Evolutionary conservation across 768 basidiomycete species (phyloP).

Genomic region (Tubosaeta brunneosetosa): DNA sequence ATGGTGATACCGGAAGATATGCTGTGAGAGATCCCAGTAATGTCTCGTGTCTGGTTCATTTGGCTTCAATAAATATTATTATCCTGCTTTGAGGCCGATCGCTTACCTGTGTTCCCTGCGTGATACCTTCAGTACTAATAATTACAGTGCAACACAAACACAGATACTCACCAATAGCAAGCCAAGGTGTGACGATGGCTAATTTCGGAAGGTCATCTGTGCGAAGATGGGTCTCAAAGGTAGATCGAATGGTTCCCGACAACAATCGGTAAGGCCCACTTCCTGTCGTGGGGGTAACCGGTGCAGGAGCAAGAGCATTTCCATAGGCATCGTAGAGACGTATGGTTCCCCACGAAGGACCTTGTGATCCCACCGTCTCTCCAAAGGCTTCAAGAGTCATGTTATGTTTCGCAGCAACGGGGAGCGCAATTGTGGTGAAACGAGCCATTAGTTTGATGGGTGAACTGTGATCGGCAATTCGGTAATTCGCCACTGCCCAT

Average conservation of each 20-base stretch:
- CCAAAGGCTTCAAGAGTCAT: conserved; percentile 41
- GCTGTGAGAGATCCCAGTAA: conserved; percentile 42
- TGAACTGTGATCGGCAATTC: conserved; percentile 32
- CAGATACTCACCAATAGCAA: conserved; percentile 14
- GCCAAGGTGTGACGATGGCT: conserved; percentile 36
- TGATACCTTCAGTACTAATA: conserved; percentile 4
- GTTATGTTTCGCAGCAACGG: conserved; percentile 33
- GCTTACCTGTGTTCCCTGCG: conserved; percentile 23
- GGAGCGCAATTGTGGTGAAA: conserved; percentile 6
- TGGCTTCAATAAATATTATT: conserved; percentile 2
- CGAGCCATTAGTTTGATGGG: conserved; percentile 5
- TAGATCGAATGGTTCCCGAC: conserved; percentile 41
- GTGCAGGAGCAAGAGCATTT: conserved; percentile 36
- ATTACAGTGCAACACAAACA: not conserved
- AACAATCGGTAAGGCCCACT: conserved; percentile 37
- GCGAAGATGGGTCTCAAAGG: conserved; percentile 31
- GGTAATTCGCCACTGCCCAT: conserved; percentile 32
- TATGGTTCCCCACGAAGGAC: conserved; percentile 33
- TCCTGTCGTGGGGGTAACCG: conserved; percentile 36
- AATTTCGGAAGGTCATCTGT: conserved; percentile 19
- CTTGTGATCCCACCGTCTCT: conserved; percentile 19
- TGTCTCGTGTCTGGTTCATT: conserved; percentile 36
- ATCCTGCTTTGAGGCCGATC: too few species aligned
- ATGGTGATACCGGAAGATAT: conserved; percentile 47
- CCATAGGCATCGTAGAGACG: conserved; percentile 34